Evolutionary conservation across 2,329 filamentous ascomycete species (phyloP).

Genomic region (Sclerotinia nivalis): DNA sequence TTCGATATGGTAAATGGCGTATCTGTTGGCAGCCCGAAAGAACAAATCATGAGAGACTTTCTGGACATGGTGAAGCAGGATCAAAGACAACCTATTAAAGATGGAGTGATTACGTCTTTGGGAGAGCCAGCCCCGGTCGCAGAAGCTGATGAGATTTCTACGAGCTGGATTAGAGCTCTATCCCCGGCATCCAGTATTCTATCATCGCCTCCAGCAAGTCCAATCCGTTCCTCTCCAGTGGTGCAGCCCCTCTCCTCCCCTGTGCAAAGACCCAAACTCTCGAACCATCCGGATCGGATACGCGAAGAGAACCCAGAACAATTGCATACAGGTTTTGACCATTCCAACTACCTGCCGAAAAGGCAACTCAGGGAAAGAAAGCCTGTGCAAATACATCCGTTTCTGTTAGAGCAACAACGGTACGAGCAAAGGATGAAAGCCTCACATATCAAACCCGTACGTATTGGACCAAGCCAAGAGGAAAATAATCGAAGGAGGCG

Average conservation of each 20-base stretch:
- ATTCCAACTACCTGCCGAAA: not conserved
- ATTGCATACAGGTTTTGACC: not conserved
- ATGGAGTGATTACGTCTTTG: not conserved
- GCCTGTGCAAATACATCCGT: slow-evolving; percentile 41
- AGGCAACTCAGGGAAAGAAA: slow-evolving; percentile 35
- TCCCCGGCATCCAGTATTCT: slow-evolving; percentile 41
- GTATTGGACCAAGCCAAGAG: slow-evolving; percentile 34
- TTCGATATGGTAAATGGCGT: not conserved
- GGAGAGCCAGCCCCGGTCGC: slow-evolving; percentile 5
- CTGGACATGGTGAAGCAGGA: not conserved
- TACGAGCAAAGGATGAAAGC: slow-evolving; percentile 38
- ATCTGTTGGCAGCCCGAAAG: not conserved
- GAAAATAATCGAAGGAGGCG: slow-evolving; percentile 24
- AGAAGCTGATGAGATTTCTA: slow-evolving; percentile 43
- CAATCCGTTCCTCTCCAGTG: slow-evolving; percentile 21
- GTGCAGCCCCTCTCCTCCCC: not conserved
- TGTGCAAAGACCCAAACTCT: not conserved
- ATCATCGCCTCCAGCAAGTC: slow-evolving; percentile 31
- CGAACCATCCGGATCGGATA: not conserved
- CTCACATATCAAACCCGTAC: slow-evolving; percentile 37
- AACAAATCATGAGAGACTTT: not conserved
- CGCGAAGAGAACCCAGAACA: not conserved
- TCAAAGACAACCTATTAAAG: not conserved
- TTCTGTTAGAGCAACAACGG: slow-evolving; percentile 39
- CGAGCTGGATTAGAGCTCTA: slow-evolving; percentile 44